These are phyloP conservation scores for Boletus bicolor DNA, from an alignment of 768 basidiomycete genomes.

Conservation along the genomic window DNA sequence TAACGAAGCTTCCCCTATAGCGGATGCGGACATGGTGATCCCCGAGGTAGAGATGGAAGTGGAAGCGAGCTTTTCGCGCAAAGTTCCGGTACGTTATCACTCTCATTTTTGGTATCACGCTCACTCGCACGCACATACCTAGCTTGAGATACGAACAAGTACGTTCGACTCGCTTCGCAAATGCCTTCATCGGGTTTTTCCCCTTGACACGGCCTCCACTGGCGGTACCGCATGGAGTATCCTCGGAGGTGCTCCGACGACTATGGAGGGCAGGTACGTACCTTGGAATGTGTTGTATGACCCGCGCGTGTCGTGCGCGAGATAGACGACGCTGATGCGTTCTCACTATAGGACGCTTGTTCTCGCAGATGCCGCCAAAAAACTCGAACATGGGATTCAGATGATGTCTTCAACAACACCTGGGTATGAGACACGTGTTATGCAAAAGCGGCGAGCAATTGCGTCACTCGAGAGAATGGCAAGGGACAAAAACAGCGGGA, in stretches of 20 bases:
- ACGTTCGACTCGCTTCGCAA: conserved; percentile 40
- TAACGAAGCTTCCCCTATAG: no score
- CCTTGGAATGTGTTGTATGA: neutral
- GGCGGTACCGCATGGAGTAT: conserved; percentile 29
- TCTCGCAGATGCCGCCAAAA: conserved; percentile 40
- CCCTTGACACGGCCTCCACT: conserved; percentile 1
- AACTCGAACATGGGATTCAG: conserved; percentile 47
- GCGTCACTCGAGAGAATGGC: conserved; percentile 19
- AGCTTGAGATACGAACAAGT: conserved; percentile 37
- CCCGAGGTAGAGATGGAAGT: no score
- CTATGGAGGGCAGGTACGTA: conserved; percentile 25
- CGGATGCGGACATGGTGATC: no score
- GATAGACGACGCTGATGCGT: neutral
- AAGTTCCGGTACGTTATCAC: neutral
- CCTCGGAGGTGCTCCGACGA: conserved; percentile 13
- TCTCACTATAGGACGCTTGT: conserved; percentile 36
- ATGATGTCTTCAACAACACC: conserved; percentile 47
- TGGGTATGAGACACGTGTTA: conserved; percentile 46
- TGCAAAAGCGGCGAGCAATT: conserved; percentile 35
- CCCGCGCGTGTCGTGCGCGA: neutral
- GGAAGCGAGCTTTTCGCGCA: no score
- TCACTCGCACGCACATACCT: neutral
- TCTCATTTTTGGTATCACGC: neutral
- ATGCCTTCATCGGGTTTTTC: conserved; percentile 31
- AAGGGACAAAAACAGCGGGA: neutral